Conservation (phyloP, 441 rosid genomes). For the Syzygium syzygioides region DNA sequence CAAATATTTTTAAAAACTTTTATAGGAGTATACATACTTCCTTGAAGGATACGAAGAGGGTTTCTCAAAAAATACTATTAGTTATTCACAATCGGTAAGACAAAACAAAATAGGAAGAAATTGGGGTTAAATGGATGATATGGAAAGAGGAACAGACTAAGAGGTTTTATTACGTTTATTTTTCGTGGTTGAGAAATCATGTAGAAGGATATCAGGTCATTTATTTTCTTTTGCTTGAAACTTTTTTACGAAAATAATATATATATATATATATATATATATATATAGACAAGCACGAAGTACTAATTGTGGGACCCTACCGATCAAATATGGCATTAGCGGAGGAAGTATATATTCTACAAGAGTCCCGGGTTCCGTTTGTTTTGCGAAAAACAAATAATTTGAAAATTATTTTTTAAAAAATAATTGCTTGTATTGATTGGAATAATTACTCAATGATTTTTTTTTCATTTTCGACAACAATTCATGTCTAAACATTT, state of each 20-base stretch:
- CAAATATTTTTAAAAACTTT: neutral
- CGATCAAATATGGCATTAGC: neutral
- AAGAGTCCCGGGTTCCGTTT: neutral
- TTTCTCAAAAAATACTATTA: neutral
- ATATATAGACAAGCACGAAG: neutral
- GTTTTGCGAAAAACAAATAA: too few species aligned
- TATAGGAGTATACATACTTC: neutral
- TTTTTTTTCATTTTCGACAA: neutral
- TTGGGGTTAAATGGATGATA: neutral
- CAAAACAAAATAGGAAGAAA: neutral
- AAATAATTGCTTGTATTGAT: neutral
- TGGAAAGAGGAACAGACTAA: neutral
- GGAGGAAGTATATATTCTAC: neutral
- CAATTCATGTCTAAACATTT: neutral
- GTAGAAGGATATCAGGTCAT: neutral
- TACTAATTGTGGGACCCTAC: neutral
- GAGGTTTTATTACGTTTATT: neutral
- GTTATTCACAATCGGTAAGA: neutral
- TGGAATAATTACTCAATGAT: neutral
- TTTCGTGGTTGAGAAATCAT: neutral
- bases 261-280: too few species aligned
- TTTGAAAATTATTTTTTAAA: neutral
- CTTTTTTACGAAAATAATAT: neutral
- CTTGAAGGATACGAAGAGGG: neutral
- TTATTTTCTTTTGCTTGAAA: neutral